These are phyloP conservation scores for Aquilaria sinensis DNA, from an alignment of 345 rosid genomes.

Conservation along the genomic window DNA sequence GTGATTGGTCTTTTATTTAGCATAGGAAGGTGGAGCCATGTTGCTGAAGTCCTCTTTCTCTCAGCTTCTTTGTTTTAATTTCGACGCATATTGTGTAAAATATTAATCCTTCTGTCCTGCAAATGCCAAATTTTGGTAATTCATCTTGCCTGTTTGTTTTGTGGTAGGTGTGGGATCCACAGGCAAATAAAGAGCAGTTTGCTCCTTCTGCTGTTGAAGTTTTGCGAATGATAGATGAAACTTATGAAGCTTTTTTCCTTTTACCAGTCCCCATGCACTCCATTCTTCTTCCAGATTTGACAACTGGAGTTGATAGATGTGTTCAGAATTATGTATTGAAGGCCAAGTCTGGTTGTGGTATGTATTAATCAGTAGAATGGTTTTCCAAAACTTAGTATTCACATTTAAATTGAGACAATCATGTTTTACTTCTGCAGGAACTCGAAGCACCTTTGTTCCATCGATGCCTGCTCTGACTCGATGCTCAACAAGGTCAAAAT, in stretches of 20 bases:
- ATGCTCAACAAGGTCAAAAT: constrained; percentile 65
- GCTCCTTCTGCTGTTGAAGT: constrained; percentile 94
- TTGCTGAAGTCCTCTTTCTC: too few species aligned
- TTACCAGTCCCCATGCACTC: constrained; percentile 80
- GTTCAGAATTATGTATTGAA: constrained; percentile 69
- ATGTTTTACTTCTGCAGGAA: constrained; percentile 34
- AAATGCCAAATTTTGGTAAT: background rate
- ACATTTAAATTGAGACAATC: background rate
- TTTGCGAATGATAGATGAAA: constrained; percentile 74
- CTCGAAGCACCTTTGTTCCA: constrained; percentile 60
- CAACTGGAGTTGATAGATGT: constrained; percentile 68
- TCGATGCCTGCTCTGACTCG: constrained; percentile 77
- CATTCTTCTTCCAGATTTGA: constrained; percentile 71
- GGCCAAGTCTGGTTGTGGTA: constrained; percentile 96
- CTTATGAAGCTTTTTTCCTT: constrained; percentile 86
- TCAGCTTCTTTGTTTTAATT: too few species aligned
- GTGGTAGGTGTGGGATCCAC: constrained; percentile 77
- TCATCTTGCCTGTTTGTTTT: background rate
- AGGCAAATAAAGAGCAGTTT: constrained; percentile 55
- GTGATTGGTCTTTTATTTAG: too few species aligned
- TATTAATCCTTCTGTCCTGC: too few species aligned
- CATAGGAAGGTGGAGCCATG: too few species aligned
- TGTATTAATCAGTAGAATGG: constrained; percentile 6
- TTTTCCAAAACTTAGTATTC: background rate
- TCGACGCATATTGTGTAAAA: too few species aligned